Base-by-base conservation (phyloP, 768 basidiomycete genomes). In the Lentinula raphanica region DNA sequence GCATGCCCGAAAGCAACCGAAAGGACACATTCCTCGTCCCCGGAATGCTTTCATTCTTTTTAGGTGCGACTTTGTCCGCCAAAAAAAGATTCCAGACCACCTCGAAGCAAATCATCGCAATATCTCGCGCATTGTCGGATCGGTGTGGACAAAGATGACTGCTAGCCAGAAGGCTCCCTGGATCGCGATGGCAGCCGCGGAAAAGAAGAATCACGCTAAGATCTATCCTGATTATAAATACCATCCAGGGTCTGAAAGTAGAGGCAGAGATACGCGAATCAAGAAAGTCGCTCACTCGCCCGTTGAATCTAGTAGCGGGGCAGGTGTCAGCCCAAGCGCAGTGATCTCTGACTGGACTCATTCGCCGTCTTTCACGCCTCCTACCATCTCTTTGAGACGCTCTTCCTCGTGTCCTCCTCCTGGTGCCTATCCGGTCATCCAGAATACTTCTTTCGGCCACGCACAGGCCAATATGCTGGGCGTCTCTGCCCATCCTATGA, bases 41-140 rank as follows among this genome's bases (percentile, higher is more conserved):
- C 75, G 85, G 15, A 91, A 91, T 68, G 85, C 88, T 0, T 92
- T 92, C 71, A 90, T 92, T 62, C 79, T 91, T 60, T 92, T 89
- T 67, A 80, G 90, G 40, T 87, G 83, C 66, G 83, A 90, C 66
- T 84, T 88, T 54, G 83, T 87, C 15, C 78, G 82, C 51, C 82
- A 87, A 60, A 77, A 83, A 54, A 78, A 82, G 60, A 74, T 81
- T 48, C 82, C 85, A 0, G 67, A 73, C 9, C 69, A 73, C 40
- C 79, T 83, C 2, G 84, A 88, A 67, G 76, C 76, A 15, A 81
- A 89, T 63, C 86, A 90, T 66, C 80, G 83, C 58, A 86, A 88
- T 63, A 79, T 90, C 54, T 84, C 82, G 3, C 78, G 85, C 54
- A 81, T 86, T 56, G 86, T 83, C 0, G 89, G 87, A 0, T 74